Evolutionary conservation across 805 yeast genomes (phyloP).

Genomic region (Martiniozyma abietophila): DNA sequence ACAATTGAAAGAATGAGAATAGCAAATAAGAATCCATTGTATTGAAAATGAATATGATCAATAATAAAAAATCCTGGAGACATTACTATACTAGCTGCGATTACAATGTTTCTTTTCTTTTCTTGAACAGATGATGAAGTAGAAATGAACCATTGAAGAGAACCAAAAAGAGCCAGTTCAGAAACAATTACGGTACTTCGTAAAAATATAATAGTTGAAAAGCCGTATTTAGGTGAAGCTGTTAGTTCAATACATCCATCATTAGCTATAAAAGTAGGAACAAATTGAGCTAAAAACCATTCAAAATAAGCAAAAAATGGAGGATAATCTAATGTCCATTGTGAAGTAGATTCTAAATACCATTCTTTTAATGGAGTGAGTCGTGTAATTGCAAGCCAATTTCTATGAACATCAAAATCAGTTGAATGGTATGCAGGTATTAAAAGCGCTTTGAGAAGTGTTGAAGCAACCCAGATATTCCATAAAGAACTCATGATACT

Average conservation of each 20-base stretch:
- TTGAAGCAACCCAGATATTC: slow-evolving; percentile 59
- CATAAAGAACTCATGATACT: slow-evolving; percentile 35
- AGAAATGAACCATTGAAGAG: slow-evolving; percentile 64
- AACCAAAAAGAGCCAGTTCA: slow-evolving; percentile 60
- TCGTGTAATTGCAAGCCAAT: slow-evolving; percentile 90
- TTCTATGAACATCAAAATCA: slow-evolving; percentile 94
- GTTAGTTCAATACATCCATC: slow-evolving; percentile 78
- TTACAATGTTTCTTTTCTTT: slow-evolving; percentile 52
- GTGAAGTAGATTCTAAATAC: slow-evolving; percentile 71
- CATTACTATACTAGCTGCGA: slow-evolving; percentile 71
- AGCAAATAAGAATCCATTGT: slow-evolving; percentile 90
- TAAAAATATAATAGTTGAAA: slow-evolving; percentile 78
- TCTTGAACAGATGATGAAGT: slow-evolving; percentile 29
- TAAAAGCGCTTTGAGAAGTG: slow-evolving; percentile 50
- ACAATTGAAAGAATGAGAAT: slow-evolving; percentile 65
- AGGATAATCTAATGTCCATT: slow-evolving; percentile 96
- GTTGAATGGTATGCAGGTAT: slow-evolving; percentile 84
- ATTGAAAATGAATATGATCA: slow-evolving; percentile 96
- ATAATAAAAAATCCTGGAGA: slow-evolving; percentile 87
- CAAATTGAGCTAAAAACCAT: slow-evolving; percentile 63
- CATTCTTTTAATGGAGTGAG: slow-evolving; percentile 66
- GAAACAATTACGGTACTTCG: slow-evolving; percentile 69
- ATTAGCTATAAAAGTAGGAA: slow-evolving; percentile 47
- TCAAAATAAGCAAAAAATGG: slow-evolving; percentile 97
- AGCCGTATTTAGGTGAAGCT: slow-evolving; percentile 55